Conservation (phyloP, 495 filamentous ascomycete species). For the Ascobolus immersus region DNA sequence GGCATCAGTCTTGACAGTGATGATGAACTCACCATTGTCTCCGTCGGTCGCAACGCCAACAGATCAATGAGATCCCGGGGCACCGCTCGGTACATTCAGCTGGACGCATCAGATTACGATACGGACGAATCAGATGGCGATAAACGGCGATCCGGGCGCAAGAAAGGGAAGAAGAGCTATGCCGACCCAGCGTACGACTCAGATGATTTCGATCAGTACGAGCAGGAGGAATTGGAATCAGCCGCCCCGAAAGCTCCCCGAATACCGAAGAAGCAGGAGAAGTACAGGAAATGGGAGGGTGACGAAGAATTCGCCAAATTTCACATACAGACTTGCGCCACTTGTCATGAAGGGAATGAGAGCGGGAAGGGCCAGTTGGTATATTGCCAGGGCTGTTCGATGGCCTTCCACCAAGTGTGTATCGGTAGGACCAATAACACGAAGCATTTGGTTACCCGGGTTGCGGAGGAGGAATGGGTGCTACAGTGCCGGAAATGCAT, state of each 20-base stretch:
- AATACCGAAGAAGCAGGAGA: slow-evolving; percentile 8
- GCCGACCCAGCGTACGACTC: slow-evolving; percentile 8
- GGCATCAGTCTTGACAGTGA: no score
- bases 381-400: slow-evolving; percentile 74
- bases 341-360: slow-evolving; percentile 33
- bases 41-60: no score
- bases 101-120: no score
- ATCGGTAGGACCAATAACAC: slow-evolving; percentile 44
- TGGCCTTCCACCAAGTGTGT: slow-evolving; percentile 57
- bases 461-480: slow-evolving; percentile 49
- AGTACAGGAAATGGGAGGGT: slow-evolving; percentile 9
- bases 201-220: slow-evolving; percentile 14
- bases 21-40: no score
- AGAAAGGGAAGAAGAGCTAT: slow-evolving; percentile 9
- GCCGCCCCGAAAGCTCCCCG: slow-evolving; percentile 7
- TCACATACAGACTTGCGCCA: slow-evolving; percentile 47
- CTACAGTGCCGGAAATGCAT: slow-evolving; percentile 78
- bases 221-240: slow-evolving; percentile 9
- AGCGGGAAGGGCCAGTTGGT: slow-evolving; percentile 40
- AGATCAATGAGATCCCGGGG: no score
- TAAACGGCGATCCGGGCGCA: slow-evolving; percentile 8
- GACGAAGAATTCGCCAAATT: slow-evolving; percentile 11
- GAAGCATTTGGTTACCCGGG: slow-evolving; percentile 87
- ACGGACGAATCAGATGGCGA: no score
- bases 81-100: no score